phyloP scores from a whole-genome alignment of 805 yeast genomes.

The Clavispora carvajalis region DNA sequence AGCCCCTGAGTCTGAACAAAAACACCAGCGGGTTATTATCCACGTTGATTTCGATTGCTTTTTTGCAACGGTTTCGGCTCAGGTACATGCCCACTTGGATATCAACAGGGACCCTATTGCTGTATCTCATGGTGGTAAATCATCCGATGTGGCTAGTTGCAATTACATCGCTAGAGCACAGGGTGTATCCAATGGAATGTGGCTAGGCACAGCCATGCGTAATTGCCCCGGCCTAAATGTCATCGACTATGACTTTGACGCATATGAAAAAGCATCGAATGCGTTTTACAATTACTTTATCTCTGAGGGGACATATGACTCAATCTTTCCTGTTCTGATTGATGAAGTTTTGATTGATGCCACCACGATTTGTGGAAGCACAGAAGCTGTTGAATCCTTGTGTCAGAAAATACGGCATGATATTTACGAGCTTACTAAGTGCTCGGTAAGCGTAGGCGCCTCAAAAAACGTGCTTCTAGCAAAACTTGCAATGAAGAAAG shows the following conservation, averaged over 20 bases:
- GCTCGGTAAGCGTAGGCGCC: constrained; percentile 79
- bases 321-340: constrained; percentile 75
- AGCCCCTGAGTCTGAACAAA: constrained; percentile 3
- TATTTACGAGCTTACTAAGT: constrained; percentile 43
- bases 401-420: constrained; percentile 33
- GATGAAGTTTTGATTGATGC: constrained; percentile 87
- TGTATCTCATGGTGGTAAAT: constrained; percentile 55
- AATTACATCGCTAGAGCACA: constrained; percentile 77
- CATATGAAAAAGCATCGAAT: constrained; percentile 62
- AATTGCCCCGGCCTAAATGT: constrained; percentile 63
- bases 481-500: constrained; percentile 61
- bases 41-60: constrained; percentile 95
- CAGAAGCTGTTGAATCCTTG: constrained; percentile 15
- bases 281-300: constrained; percentile 58
- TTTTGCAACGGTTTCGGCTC: constrained; percentile 80
- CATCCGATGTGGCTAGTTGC: constrained; percentile 86
- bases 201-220: constrained; percentile 64
- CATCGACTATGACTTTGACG: constrained; percentile 68
- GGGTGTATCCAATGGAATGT: constrained; percentile 88
- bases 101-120: constrained; percentile 48
- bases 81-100: constrained; percentile 49
- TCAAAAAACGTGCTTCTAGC: constrained; percentile 72
- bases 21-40: constrained; percentile 38
- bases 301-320: constrained; percentile 37
- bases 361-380: constrained; percentile 21